Percentiles rank a stretch among this genome's conserved stretches.
phyloP scores from a whole-genome alignment of 1,284 basidiomycete genomes.

The Gomphus sp. region DNA sequence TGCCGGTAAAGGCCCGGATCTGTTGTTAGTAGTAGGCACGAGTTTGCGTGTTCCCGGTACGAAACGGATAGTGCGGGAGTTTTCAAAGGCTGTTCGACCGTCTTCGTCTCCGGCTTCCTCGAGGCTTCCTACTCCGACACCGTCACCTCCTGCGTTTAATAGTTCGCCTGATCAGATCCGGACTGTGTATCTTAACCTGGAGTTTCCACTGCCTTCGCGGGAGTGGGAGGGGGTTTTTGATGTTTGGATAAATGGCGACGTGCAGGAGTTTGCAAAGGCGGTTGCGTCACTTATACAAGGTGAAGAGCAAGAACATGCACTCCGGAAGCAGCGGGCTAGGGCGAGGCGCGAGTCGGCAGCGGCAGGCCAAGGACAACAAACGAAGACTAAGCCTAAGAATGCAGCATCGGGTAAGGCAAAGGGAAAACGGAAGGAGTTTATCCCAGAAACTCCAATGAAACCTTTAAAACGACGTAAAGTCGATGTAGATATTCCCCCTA shows the following conservation, averaged over 20 bases:
- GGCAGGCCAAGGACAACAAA: too few species aligned
- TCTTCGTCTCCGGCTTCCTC: slow-evolving; percentile 12
- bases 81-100: slow-evolving; percentile 70
- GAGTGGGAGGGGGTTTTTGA: slow-evolving; percentile 93
- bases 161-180: slow-evolving; percentile 42
- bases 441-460: background rate
- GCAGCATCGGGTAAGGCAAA: background rate
- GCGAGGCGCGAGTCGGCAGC: background rate
- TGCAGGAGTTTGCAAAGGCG: slow-evolving; percentile 65
- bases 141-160: slow-evolving; percentile 17
- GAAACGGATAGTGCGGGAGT: slow-evolving; percentile 87
- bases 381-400: background rate
- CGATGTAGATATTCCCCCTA: background rate
- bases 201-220: slow-evolving; percentile 77
- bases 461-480: background rate
- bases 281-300: slow-evolving; percentile 24
- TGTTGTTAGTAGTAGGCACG: slow-evolving; percentile 87
- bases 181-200: slow-evolving; percentile 81
- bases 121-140: slow-evolving; percentile 11
- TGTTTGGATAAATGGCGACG: slow-evolving; percentile 84
- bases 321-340: background rate
- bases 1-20: slow-evolving; percentile 50
- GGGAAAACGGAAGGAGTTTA: slow-evolving; percentile 1
- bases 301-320: background rate
- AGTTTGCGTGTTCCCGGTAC: slow-evolving; percentile 87